A percentile compares a stretch with the other conserved stretches of the same genome.
Conservation (phyloP, 106 monocot species). For the Gastrodia elata region DNA sequence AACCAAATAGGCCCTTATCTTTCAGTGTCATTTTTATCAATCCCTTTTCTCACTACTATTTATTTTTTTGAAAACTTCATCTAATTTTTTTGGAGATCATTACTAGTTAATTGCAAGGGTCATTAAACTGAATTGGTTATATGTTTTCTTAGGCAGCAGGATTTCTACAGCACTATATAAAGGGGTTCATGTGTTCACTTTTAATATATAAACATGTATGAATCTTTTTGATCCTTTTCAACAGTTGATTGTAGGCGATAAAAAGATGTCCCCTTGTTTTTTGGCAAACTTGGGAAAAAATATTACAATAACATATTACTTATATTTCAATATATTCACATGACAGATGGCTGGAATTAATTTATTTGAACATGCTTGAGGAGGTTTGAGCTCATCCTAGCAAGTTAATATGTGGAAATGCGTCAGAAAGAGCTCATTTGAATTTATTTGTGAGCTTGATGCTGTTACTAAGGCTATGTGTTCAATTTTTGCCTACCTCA, state of each 20-base stretch:
- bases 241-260: background rate
- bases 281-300: background rate
- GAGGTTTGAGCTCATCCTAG: background rate
- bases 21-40: background rate
- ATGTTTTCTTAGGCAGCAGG: background rate
- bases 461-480: background rate
- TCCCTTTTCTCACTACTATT: background rate
- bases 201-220: background rate
- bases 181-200: background rate
- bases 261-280: background rate
- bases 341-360: background rate
- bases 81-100: background rate
- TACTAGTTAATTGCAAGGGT: background rate
- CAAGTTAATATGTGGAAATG: background rate
- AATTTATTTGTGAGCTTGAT: background rate
- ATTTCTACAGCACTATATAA: background rate
- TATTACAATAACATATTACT: background rate
- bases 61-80: background rate
- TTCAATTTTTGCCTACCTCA: background rate
- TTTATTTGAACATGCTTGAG: background rate
- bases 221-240: background rate
- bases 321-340: background rate
- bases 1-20: no score
- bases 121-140: background rate
- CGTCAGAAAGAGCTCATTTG: background rate